Evolutionary conservation across 306 rosid species (phyloP), one percentile per base, ranked within the genome.

Genomic region (Astragalus membranaceus): DNA sequence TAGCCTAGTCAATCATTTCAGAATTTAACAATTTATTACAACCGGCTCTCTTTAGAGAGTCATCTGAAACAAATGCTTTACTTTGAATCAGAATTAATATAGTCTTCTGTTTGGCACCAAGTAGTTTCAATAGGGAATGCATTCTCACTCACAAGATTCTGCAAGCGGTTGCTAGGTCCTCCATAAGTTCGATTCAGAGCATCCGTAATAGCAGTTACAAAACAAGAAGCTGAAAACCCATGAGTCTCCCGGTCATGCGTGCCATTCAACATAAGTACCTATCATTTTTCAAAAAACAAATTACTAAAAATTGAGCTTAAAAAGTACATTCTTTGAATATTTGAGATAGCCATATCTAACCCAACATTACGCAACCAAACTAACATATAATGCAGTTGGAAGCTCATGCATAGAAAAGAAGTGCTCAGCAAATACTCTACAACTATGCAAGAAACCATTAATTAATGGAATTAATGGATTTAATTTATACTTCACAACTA

Each of bases 141-240:
- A 75, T 73, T 49, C 26, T 77, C 65, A 85, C 96, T 74, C 80
- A 89, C 96, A 76, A 33, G 80, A 74, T 85, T 89, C 73, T 79
- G 80, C 17, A 88, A 75, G 64, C 81, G 84, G 73, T 92, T 86
- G 55, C 70, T 52, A 56, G 80, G 80, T 65, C 82, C 84, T 75
- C 98, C 96, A 65, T 85, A 75, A 41, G 95, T 88, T 85, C 96
- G 95, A 76, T 89, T 89, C 50, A 92, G 79, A 69, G 98, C 96
- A 75, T 92, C 95, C 41, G 92, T 80, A 53, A 92, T 88, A 75
- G 96, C 92, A 79, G 96, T 85, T 33, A 84, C 83, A 77, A 89
- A 92, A 85, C 85, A 77, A 67, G 91, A 88, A 76, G 98, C 95
- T 47, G 91, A 78, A 75, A 92, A 89, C 51, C 85, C 91, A 82